Percentiles rank a stretch among this genome's conserved stretches.
Evolutionary conservation across 2,329 filamentous ascomycete genomes (phyloP).

Genomic region (Simplicillium aogashimaense): DNA sequence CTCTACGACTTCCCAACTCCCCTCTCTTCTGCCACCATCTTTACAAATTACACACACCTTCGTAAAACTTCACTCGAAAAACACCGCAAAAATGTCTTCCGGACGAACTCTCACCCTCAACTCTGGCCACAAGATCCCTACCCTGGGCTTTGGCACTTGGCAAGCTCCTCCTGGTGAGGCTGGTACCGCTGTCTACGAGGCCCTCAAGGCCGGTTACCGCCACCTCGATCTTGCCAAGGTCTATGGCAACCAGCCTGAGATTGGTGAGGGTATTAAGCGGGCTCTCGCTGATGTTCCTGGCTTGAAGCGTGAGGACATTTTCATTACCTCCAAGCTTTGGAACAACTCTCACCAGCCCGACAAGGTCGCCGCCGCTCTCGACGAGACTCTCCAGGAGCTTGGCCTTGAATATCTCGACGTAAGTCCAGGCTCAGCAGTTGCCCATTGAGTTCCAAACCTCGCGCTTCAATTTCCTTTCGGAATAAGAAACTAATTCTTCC

Average conservation of each 20-base stretch:
- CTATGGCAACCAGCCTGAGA: constrained; percentile 57
- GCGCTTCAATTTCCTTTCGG: constrained; percentile 54
- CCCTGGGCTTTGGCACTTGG: constrained; percentile 50
- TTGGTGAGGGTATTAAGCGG: constrained; percentile 43
- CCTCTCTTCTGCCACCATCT: background rate
- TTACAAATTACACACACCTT: background rate
- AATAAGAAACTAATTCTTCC: constrained; percentile 14
- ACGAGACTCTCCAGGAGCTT: constrained; percentile 45
- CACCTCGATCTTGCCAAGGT: constrained; percentile 45
- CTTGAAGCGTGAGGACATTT: constrained; percentile 45
- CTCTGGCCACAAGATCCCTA: constrained; percentile 51
- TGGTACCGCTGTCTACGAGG: constrained; percentile 52
- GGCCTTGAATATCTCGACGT: constrained; percentile 48
- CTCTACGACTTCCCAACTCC: background rate
- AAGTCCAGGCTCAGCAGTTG: constrained; percentile 6
- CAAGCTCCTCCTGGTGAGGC: constrained; percentile 57
- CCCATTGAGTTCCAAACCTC: constrained; percentile 31
- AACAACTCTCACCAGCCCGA: constrained; percentile 51
- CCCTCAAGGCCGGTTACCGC: constrained; percentile 53
- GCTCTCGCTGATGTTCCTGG: constrained; percentile 35
- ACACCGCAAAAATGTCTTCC: constrained; percentile 38
- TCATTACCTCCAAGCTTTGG: constrained; percentile 59
- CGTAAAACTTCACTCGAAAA: background rate
- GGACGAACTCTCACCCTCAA: constrained; percentile 43
- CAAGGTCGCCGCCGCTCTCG: constrained; percentile 43